phyloP scores from a whole-genome alignment of 1,284 basidiomycete genomes.

The Ceratobasidium papillatum region DNA sequence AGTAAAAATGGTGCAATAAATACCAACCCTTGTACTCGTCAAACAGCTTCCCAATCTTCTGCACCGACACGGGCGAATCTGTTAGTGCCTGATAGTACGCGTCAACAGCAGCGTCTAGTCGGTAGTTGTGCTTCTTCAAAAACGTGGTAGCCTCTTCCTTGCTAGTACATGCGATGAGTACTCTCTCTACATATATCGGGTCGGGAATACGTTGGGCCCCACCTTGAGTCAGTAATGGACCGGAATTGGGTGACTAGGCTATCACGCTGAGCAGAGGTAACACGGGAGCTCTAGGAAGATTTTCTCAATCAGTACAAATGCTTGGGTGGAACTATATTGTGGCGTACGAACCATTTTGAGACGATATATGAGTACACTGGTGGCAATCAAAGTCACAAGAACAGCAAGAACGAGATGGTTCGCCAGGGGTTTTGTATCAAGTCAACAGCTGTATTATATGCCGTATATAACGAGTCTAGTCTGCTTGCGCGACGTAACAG shows the following conservation, averaged over 20 bases:
- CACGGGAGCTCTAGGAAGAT: neutral
- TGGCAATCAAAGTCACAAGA: constrained; percentile 23
- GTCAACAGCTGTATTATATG: neutral
- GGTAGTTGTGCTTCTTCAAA: constrained; percentile 71
- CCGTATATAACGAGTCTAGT: neutral
- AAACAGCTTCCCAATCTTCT: constrained; percentile 69
- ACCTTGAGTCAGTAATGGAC: constrained; percentile 73
- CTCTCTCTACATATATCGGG: constrained; percentile 4
- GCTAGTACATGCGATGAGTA: constrained; percentile 25
- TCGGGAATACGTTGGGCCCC: constrained; percentile 53
- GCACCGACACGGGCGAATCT: constrained; percentile 56
- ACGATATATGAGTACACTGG: constrained; percentile 19
- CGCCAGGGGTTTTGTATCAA: constrained; percentile 5
- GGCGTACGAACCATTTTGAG: constrained; percentile 28
- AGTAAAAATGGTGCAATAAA: neutral
- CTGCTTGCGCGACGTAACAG: neutral
- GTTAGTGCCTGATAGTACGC: constrained; percentile 65
- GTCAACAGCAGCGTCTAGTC: constrained; percentile 78
- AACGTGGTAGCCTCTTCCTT: constrained; percentile 72
- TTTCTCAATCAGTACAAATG: neutral
- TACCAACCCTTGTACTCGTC: constrained; percentile 78
- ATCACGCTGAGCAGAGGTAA: constrained; percentile 21
- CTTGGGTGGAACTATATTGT: neutral
- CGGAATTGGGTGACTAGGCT: constrained; percentile 59
- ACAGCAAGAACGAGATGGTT: constrained; percentile 10